Conservation (phyloP, 2,329 filamentous ascomycete species). For the Lachnellula suecica region DNA sequence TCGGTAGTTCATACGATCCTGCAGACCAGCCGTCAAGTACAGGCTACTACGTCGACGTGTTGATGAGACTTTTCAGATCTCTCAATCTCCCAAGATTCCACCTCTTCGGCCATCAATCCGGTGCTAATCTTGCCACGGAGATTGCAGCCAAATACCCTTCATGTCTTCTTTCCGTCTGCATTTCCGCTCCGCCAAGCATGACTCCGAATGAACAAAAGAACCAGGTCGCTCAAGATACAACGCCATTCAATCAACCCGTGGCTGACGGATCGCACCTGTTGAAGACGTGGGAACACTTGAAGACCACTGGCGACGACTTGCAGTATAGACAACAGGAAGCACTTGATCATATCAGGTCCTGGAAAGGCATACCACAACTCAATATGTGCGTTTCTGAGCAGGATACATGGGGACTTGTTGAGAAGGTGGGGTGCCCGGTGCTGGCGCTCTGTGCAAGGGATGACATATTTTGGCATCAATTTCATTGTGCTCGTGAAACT, state of each 20-base stretch:
- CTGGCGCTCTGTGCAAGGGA: constrained; percentile 6
- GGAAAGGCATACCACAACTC: not conserved
- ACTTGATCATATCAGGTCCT: constrained; percentile 4
- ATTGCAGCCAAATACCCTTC: constrained; percentile 2
- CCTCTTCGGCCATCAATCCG: constrained; percentile 8
- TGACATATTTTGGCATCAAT: constrained; percentile 7
- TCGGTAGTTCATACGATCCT: constrained; percentile 5
- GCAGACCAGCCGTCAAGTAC: not conserved
- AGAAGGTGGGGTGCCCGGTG: not conserved
- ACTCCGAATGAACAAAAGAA: not conserved
- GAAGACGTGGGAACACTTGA: constrained; percentile 3
- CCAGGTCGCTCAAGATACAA: not conserved
- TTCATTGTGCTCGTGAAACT: constrained; percentile 1
- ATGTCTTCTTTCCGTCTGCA: not conserved
- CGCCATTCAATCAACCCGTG: constrained; percentile 3
- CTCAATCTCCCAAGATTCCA: not conserved
- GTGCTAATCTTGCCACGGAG: constrained; percentile 3
- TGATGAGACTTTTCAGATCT: not conserved
- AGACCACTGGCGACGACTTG: not conserved
- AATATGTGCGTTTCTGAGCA: not conserved
- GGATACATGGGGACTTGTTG: not conserved
- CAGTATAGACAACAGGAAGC: not conserved
- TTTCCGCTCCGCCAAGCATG: not conserved
- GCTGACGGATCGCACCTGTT: constrained; percentile 1
- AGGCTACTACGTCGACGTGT: constrained; percentile 5